Evolutionary conservation across 139 green algal species (phyloP), one percentile per base, ranked within the genome.

Genomic region (Coelastrella sp.): DNA sequence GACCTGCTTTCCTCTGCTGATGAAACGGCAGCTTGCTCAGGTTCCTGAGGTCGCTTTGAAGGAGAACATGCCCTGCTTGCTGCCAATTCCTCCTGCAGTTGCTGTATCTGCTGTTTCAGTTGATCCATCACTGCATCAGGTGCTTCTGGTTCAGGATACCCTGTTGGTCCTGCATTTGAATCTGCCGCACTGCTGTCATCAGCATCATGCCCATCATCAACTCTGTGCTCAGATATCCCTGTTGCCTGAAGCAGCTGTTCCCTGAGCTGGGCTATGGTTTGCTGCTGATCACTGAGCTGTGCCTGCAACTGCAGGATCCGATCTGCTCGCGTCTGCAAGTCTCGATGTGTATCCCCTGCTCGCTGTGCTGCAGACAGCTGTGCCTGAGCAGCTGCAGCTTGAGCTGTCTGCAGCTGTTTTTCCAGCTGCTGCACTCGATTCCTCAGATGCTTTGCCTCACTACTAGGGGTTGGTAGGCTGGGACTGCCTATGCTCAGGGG

Each of bases 301-400:
- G 71, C 43, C 2, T 79, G 71, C 45, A 79, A 27, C 45, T 64
- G 71, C 71, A 79, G 17, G 45, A 79, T 79, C 5, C 23, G 27
- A 8, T 79, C 71, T 3, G 43, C 71, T 9, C 71, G 71, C 3
- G 21, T 79, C 27, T 79, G 71, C 32, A 66, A 30, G 7, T 79
- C 41, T 27, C 17, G 11, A 27, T 48, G 25, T 9, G 43, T 34
- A 13, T 25, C 71, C 5, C 27, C 45, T 48, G 71, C 71, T 9
- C 50, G 41, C 27, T 64, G 45, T 3, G 43, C 71, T 64, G 71
- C 71, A 13, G 43, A 38, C 19, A 38, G 17, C 27, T 79, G 48
- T 32, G 53, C 53, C 21, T 64, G 53, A 32, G 71, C 9, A 32
- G 71, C 71, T 66, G 43, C 37, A 64, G 71, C 27, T 63, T 79